Percentiles rank a stretch among this genome's conserved stretches.
Evolutionary conservation across 768 basidiomycete species (phyloP).

Genomic region (Lepiota venenata): DNA sequence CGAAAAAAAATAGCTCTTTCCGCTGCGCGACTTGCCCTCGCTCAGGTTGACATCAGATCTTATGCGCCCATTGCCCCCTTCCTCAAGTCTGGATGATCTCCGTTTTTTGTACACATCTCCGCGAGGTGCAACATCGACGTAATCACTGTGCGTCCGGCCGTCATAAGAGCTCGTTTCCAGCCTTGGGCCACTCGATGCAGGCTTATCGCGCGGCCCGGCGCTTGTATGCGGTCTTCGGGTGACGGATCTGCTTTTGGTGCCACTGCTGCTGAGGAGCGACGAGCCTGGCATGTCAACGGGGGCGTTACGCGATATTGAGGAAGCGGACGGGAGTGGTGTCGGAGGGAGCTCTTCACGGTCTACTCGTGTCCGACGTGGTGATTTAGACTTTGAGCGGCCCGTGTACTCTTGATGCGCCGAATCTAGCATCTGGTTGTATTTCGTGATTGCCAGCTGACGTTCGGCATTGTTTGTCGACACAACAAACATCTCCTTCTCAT

Average conservation of each 20-base stretch:
- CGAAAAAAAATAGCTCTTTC: slow-evolving; percentile 16
- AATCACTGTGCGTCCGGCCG: slow-evolving; percentile 3
- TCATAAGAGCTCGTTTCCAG: slow-evolving; percentile 8
- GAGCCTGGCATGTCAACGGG: background rate
- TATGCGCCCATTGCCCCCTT: background rate
- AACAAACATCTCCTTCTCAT: slow-evolving; percentile 61
- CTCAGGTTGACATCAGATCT: slow-evolving; percentile 11
- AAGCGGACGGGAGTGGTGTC: slow-evolving; percentile 30
- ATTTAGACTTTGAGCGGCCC: slow-evolving; percentile 53
- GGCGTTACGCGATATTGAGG: background rate
- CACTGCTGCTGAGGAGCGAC: background rate
- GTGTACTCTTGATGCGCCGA: slow-evolving; percentile 19
- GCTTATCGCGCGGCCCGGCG: slow-evolving; percentile 64
- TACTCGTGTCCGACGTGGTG: slow-evolving; percentile 43
- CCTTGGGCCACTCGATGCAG: slow-evolving; percentile 23
- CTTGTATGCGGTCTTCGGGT: slow-evolving; percentile 68
- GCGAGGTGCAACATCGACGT: background rate
- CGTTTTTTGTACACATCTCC: slow-evolving; percentile 13
- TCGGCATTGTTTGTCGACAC: slow-evolving; percentile 72
- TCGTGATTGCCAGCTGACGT: slow-evolving; percentile 59
- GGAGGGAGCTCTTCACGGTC: slow-evolving; percentile 30
- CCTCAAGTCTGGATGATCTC: slow-evolving; percentile 9
- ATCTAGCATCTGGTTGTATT: slow-evolving; percentile 46
- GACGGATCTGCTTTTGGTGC: slow-evolving; percentile 13
- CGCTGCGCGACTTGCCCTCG: slow-evolving; percentile 10